Conservation (phyloP, 164 flowering plant species). For the Cinnamomum micranthum region DNA sequence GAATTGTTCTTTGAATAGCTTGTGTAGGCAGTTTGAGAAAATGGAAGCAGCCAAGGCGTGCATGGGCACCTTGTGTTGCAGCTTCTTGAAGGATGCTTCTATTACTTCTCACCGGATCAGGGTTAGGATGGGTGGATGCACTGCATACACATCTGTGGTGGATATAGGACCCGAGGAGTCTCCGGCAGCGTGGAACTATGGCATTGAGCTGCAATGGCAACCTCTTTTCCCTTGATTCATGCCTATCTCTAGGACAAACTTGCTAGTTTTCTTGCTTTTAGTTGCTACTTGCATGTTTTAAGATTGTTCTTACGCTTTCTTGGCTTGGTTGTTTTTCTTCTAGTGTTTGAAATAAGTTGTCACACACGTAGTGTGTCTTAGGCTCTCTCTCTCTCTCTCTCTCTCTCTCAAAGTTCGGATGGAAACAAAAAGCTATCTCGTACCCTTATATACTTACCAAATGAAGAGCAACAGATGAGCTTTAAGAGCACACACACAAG, state of each 20-base stretch:
- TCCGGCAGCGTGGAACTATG: conserved; percentile 42
- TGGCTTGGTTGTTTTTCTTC: not conserved
- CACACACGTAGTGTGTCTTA: no score
- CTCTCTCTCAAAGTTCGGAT: no score
- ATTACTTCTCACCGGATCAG: conserved; percentile 45
- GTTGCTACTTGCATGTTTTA: not conserved
- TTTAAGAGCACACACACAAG: no score
- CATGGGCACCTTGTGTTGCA: conserved; percentile 44
- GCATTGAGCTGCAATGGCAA: conserved; percentile 53
- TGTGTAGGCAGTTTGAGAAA: conserved; percentile 40
- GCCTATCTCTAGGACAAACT: not conserved
- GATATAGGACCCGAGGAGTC: conserved; percentile 22
- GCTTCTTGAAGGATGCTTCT: conserved; percentile 48
- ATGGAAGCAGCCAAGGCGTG: conserved; percentile 29
- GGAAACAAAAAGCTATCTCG: no score
- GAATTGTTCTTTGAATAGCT: conserved; percentile 48
- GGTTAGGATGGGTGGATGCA: conserved; percentile 54
- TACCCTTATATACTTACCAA: no score
- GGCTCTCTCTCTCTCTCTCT: no score
- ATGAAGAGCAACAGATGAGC: no score
- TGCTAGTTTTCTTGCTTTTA: not conserved
- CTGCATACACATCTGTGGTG: conserved; percentile 51
- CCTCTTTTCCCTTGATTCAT: conserved; percentile 17
- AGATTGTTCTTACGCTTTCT: not conserved
- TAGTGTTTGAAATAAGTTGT: not conserved